Evolutionary conservation across 139 green algal genomes (phyloP).

Genomic region (Eudorina sp.): DNA sequence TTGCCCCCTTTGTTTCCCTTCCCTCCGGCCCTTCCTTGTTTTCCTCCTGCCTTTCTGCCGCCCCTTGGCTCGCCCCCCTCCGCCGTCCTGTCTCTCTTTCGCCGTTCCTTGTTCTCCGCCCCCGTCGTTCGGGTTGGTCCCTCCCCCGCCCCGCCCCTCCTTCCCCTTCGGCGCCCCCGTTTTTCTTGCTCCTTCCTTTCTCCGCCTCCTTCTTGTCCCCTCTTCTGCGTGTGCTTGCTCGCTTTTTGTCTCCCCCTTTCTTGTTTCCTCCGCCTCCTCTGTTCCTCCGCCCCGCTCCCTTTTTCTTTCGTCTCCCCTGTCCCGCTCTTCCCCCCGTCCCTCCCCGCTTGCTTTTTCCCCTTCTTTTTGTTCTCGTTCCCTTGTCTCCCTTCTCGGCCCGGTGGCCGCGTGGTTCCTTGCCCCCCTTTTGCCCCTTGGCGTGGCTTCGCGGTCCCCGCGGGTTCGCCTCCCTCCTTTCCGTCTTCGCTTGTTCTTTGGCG

Average conservation of each 20-base stretch:
- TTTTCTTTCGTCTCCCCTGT: too few relatives aligned
- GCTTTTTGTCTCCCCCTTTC: background rate
- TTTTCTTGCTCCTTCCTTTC: too few relatives aligned
- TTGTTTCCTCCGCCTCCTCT: background rate
- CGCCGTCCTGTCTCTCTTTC: background rate
- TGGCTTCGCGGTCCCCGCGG: background rate
- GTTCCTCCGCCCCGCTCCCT: too few relatives aligned
- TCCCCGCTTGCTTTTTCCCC: conserved; percentile 1
- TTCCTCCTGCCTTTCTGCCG: background rate
- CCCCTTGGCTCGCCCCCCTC: too few relatives aligned
- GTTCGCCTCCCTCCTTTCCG: background rate
- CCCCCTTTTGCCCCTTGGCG: background rate
- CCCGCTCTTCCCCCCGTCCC: too few relatives aligned
- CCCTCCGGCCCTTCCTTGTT: background rate
- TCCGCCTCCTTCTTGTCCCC: background rate
- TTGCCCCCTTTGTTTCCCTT: background rate
- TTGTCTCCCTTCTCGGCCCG: background rate
- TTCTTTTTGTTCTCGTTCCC: background rate
- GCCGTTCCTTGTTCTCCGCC: background rate
- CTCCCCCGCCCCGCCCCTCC: background rate
- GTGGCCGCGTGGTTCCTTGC: background rate
- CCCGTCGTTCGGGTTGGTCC: too few relatives aligned
- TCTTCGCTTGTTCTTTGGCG: background rate
- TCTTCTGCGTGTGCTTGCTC: too few relatives aligned
- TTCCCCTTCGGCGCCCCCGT: background rate